Base-by-base conservation (phyloP, 768 basidiomycete species). In the Favolaschia claudopus region DNA sequence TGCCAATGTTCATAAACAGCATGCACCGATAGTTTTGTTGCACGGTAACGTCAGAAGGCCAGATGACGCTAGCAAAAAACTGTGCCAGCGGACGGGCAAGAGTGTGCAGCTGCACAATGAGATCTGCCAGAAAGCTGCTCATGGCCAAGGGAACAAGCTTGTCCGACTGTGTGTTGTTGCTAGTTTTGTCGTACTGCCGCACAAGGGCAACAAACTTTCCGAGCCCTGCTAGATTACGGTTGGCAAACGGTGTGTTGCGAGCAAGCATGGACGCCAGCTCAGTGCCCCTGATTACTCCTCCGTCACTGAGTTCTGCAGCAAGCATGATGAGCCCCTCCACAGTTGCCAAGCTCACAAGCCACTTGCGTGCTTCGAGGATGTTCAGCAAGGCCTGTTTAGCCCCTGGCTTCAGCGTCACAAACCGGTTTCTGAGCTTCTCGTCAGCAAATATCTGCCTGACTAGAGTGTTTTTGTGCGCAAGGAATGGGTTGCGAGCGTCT, bases 141-240 rank as follows among this genome's bases (percentile, higher is more conserved):
- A 74, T 36, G 0, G 67, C 57, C 38, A 71, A 70, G 1, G 73
- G 75, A 14, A 75, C 70, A 7, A 72, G 57, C 15, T 65, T 68
- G 39, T 75, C 71, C 0, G 25, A 6, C 5, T 63, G 58, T 10
- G 64, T 53, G 8, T 66, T 32, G 3, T 59, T 37, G 12, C 47
- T 63, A 0, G 65, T 64, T 52, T 75, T 75, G 46, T 57, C 50
- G 48, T 75, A 75, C 12, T 60, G 58, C 14, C 64, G 53, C 1
- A 71, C 32, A 1, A 74, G 49, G 2, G 60, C 57, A 0, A 71
- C 17, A 53, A 34, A n/a, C 33, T 22, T n/a, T 10, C 33, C 22
- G 17, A 57, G 3, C 5, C 40, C 42, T 3, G 34, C 27, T 12
- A 64, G 24, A n/a, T 66, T 46, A 7, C 50, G 46, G 0, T 46